Base-by-base conservation (phyloP, 1,284 basidiomycete genomes). In the Boletus mariae region DNA sequence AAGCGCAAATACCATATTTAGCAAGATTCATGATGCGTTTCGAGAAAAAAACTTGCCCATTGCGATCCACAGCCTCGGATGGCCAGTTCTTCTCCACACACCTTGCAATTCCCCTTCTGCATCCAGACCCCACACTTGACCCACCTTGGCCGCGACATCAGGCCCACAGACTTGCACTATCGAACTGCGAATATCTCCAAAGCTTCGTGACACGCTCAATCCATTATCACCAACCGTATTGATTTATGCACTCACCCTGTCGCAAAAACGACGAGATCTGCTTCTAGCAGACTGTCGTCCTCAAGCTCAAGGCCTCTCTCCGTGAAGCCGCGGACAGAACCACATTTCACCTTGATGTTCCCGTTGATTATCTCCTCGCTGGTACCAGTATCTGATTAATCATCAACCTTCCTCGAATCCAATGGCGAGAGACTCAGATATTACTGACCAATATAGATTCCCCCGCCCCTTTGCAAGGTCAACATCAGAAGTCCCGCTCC, bases 251-350 rank as follows among this genome's bases (percentile, higher is more conserved):
- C 71, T 47, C 50, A 77, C 51, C 72, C 73, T 1, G 75, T 77
- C 1, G 75, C 75, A 43, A 77, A 76, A 45, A 80, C 60, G 20
- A 80, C 70, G 15, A 72, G 61, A 58, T 82, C 77, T 23, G 71
- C 76, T 26, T 72, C 59, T 10, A 76, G 58, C 45, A 67, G 57
- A 12, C 65, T 69, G 12, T 73, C 74, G 49, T 78, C 76, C 41
- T 63, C 69, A 46, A 80, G 71, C 34, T 62, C 64, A 35, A 79
- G 56, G 2, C 68, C 70, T 12, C 51, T 55, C 43, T 71, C 57
- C 0, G 63, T 69, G 54, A 74, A 73, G 26, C 56, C 51, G 20
- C 61, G 60, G 29, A 76, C 65, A 48, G 65, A 61, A 7, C 71
- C 72, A 31, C 64, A 65, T 56, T 71, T 73, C 53, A 79, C 64